Conservation (phyloP, 164 flowering plant genomes). For the Aristolochia californica region DNA sequence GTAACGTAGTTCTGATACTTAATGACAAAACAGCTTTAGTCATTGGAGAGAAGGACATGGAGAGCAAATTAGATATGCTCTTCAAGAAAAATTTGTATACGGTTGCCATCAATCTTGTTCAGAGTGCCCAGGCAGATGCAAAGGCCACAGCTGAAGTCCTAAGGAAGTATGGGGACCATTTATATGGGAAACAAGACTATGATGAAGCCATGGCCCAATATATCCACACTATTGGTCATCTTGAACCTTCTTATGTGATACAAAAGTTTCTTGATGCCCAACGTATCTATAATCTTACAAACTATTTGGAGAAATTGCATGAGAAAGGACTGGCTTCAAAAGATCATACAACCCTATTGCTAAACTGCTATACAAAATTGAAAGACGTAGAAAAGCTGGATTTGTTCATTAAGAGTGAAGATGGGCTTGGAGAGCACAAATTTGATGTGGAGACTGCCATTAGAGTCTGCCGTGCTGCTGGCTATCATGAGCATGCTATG, state of each 20-base stretch:
- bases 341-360: slow-evolving; percentile 92
- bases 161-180: slow-evolving; percentile 93
- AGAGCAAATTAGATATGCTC: slow-evolving; percentile 97
- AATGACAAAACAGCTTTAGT: slow-evolving; percentile 65
- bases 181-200: slow-evolving; percentile 87
- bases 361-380: slow-evolving; percentile 91
- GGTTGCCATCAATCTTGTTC: slow-evolving; percentile 95
- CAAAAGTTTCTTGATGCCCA: slow-evolving; percentile 98
- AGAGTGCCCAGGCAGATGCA: slow-evolving; percentile 97
- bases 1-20: slow-evolving; percentile 80
- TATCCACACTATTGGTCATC: slow-evolving; percentile 85
- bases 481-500: slow-evolving; percentile 99
- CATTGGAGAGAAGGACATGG: slow-evolving; percentile 97
- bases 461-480: slow-evolving; percentile 95
- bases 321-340: slow-evolving; percentile 95
- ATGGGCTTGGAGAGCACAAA: slow-evolving; percentile 75
- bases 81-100: slow-evolving; percentile 94
- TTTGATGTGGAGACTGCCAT: slow-evolving; percentile 98
- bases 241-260: slow-evolving; percentile 95
- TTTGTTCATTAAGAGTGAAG: slow-evolving; percentile 78
- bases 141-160: slow-evolving; percentile 95
- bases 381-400: slow-evolving; percentile 90
- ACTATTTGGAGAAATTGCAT: slow-evolving; percentile 92
- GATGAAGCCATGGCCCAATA: slow-evolving; percentile 98
- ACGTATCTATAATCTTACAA: slow-evolving; percentile 94